Evolutionary conservation across 768 basidiomycete genomes (phyloP), one percentile per base, ranked within the genome.

Genomic region (Cystobasidiopsis lactophilus): DNA sequence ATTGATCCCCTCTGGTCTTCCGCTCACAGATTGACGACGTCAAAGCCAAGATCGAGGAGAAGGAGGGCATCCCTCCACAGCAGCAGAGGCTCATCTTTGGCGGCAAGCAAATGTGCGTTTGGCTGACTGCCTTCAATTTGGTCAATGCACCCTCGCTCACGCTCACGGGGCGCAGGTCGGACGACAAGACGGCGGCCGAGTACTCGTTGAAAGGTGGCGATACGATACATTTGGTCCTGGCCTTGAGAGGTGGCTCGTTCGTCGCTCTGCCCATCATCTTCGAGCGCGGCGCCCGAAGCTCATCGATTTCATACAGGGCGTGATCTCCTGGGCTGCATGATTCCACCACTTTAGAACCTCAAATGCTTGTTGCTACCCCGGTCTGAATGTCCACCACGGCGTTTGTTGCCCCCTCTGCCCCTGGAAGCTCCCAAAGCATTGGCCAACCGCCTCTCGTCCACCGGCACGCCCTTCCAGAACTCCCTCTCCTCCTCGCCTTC

Each of bases 1-100:
- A 26, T 23, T 35, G 27, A 7, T 35, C 16, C 31, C 24, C n/a
- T 24, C n/a, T n/a, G n/a, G n/a, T n/a, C n/a, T n/a, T 18, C 1
- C 2, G 3, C 16, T 14, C 2, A 18, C 64, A 96, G 91, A 84
- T 93, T 63, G 72, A 77, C 43, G 77, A 83, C 60, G 86, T 96
- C 69, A 96, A 96, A 72, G 88, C 91, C 74, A 83, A 84, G 67
- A 85, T 95, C 9, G 91, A 96, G 67, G 89, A 95, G 71, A 89
- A 95, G 69, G 88, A 86, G 5, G 91, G 91, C 58, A 91, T 96
- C 39, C 91, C 91, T 23, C 91, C 91, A 56, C 83, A 73, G 40
- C 91, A 96, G 67, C 91, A 96, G 67, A 77, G 91, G 53, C 68
- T 96, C 63, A 96, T 96, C 66, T 93, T 80, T 66, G 69, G 76